Base-by-base conservation (phyloP, 768 basidiomycete species). In the Russula sp. region DNA sequence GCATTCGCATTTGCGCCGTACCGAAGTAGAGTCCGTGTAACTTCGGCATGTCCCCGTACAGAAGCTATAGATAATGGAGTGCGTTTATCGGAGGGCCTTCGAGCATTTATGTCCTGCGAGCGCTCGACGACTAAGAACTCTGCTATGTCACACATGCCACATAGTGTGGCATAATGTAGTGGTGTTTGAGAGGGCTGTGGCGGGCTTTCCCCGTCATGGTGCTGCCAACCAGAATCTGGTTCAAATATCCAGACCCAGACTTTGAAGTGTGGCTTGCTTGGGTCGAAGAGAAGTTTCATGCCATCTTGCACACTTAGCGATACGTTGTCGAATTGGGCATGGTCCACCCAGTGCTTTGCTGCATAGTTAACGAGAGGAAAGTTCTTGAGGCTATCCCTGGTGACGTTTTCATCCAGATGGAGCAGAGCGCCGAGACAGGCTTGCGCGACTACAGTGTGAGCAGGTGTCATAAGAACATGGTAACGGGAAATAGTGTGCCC, bases 241-340 rank as follows among this genome's bases (percentile, higher is more conserved):
- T 56, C 55, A 14, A 51, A 44, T 14, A 56, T 18, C 61, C 61
- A 56, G 20, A 50, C 20, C 55, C 61, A 62, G 2, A 27, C 31
- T 1, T 18, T 13, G 11, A 62, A 34, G 9, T 62, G 48, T 22
- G 11, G 32, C 14, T 14, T 27, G 0, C 9, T 34, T 8, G 54
- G 39, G 45, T 56, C 55, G 13, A 62, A 62, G 0, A 62, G 55
- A 11, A 7, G 20, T 18, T 35, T 45, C 20, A 42, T 51, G 8
- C 42, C 53, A 22, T 55, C 54, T 20, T 9, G 6, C 1, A 50
- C 34, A 0, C 1, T 20, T 5, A 4, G 7, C 2, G 40, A 22
- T 1, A 44, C 55, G 2, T 39, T 18, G 9, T 49, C 55, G n/a
- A 44, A 55, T 32, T 3, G 39, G 4, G 54, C 48, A n/a, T 62